These are phyloP conservation scores for Sporopachydermia quercuum DNA, from an alignment of 805 yeast genomes.

Conservation along the genomic window DNA sequence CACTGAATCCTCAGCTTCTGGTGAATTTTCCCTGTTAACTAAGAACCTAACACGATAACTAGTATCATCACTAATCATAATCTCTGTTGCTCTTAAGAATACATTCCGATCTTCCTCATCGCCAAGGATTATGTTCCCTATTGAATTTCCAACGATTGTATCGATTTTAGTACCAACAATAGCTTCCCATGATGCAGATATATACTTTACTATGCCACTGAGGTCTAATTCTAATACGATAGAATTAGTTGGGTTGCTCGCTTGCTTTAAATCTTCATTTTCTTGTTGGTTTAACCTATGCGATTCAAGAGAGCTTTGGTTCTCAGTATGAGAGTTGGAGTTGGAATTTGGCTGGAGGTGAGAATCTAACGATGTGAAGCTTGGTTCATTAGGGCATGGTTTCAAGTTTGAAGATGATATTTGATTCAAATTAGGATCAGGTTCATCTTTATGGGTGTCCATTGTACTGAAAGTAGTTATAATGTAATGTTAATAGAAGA, in stretches of 20 bases:
- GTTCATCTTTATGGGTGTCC: too few species aligned
- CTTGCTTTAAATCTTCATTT: slow-evolving; percentile 40
- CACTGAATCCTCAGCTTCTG: slow-evolving; percentile 4
- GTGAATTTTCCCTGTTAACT: slow-evolving; percentile 19
- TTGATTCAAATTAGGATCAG: too few species aligned
- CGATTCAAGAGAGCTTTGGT: too few species aligned
- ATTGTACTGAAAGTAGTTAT: too few species aligned
- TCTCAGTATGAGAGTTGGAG: too few species aligned
- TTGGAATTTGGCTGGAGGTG: too few species aligned
- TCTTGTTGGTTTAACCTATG: too few species aligned
- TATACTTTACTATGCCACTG: slow-evolving; percentile 61
- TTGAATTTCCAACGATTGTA: slow-evolving; percentile 40
- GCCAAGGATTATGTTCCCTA: slow-evolving; percentile 53
- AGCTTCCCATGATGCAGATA: slow-evolving; percentile 65
- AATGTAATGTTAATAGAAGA: too few species aligned
- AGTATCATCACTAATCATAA: slow-evolving; percentile 59
- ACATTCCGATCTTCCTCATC: slow-evolving; percentile 46
- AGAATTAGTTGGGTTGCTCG: slow-evolving; percentile 57
- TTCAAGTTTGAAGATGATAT: too few species aligned
- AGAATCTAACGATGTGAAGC: too few species aligned
- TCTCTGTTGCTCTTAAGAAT: slow-evolving; percentile 52
- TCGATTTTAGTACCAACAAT: slow-evolving; percentile 54
- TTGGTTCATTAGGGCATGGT: too few species aligned
- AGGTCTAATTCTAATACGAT: slow-evolving; percentile 75
- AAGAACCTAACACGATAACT: slow-evolving; percentile 67